Base-by-base conservation (phyloP, 73 alveolate species). In the Paramecium biaurelia region DNA sequence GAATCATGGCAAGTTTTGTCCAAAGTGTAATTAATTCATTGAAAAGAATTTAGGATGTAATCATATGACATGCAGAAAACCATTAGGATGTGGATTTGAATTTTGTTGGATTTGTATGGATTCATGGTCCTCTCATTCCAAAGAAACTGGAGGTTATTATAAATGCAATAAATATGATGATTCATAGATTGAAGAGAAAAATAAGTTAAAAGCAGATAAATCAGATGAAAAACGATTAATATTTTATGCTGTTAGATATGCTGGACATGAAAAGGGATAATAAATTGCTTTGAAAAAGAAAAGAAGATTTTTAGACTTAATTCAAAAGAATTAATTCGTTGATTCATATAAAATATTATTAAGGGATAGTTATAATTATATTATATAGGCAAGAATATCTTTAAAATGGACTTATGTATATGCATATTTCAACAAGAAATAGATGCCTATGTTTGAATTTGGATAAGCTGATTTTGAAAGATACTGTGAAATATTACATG, bases 41-140 rank as follows among this genome's bases (percentile, higher is more conserved):
- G 94, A 89, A 72, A 89, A 89, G 63, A 47, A 89, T 43, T 43
- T 42, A 26, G 94, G 94, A 15, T 89, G 94, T 26, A 89, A 89
- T 70, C 94, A 89, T 74, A 89, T 89, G 89, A 89, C 94, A 3
- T 89, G 94, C 53, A 76, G 47, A 70, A 32, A 63, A 10, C 94
- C 94, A 8, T 70, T 70, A 18, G 94, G 94, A 26, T 89, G 94
- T 72, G 94, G 94, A 23, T 70, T 34, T 89, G 57, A 67, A 24
- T 89, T 89, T 42, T 89, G 94, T 30, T 89, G 94, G 94, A 14
- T 89, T 0, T 89, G 94, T 72, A 21, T 89, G 34, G 94, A 82
- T 1, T 21, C 72, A 45, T 89, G 94, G 94, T 57, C 67, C 9
- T 20, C 41, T 2, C 94, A 89, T 70, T 76, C 92, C 10, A 59